phyloP scores from a whole-genome alignment of 148 eudicot species.

The Nepenthes gracilis region DNA sequence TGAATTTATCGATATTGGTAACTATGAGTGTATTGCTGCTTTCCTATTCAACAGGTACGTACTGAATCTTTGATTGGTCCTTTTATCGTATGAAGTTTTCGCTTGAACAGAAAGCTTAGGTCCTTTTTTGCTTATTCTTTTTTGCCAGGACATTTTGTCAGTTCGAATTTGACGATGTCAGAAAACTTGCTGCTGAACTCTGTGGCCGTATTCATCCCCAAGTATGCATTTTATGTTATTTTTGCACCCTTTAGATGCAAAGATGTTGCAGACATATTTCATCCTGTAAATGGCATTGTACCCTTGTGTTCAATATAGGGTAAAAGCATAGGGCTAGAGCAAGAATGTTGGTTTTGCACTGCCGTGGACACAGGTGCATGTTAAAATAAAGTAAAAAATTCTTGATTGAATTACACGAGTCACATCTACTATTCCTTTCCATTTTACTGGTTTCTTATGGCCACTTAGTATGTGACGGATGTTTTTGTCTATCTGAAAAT shows the following conservation, averaged over 20 bases:
- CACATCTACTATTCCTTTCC: too few species aligned
- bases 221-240: constrained; percentile 21
- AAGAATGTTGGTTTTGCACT: too few species aligned
- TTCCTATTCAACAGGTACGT: constrained; percentile 43
- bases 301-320: too few species aligned
- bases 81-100: not conserved
- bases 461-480: too few species aligned
- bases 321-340: too few species aligned
- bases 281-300: too few species aligned
- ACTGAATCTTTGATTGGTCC: not conserved
- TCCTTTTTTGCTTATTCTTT: constrained; percentile 1
- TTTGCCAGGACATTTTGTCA: constrained; percentile 47
- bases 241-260: not conserved
- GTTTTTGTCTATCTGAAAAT: too few species aligned
- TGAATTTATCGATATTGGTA: constrained; percentile 10
- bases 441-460: too few species aligned
- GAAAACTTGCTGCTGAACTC: constrained; percentile 84
- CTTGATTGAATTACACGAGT: too few species aligned
- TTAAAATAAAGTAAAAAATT: too few species aligned
- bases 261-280: not conserved
- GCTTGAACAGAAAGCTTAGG: not conserved
- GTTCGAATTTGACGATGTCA: constrained; percentile 64
- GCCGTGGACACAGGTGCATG: too few species aligned
- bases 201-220: constrained; percentile 74
- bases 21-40: constrained; percentile 33